Evolutionary conservation across 2,329 filamentous ascomycete genomes (phyloP), one percentile per base, ranked within the genome.

Genomic region (Harringtonia aguacate): DNA sequence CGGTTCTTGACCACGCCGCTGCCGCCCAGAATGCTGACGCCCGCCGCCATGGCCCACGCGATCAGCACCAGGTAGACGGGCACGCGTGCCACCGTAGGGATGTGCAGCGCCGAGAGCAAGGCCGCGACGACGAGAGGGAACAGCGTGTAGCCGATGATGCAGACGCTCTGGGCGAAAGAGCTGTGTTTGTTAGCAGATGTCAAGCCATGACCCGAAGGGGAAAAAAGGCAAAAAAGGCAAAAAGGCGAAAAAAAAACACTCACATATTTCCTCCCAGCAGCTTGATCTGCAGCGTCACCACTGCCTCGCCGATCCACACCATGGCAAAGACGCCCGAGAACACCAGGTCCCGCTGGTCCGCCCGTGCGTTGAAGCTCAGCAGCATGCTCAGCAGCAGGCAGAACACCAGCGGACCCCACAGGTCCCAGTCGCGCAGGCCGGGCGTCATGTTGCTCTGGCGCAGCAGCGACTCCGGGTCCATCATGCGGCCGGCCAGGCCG

Each of bases 251-350:
- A 18, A 37, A n/a, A 36, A 35, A 42, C 15, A 55, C 88, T 65
- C 70, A 97, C 90, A 98, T 95, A 68, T 92, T 95, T 37, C 92
- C 92, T 47, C 92, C 92, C 47, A 98, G 67, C 54, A 98, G 70
- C 68, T 94, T 95, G 63, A 98, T 97, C 73, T 98, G 92, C 58
- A 94, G 66, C n/a, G 92, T 98, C 47, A 98, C 92, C 4, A 95
- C 84, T 1, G 89, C 89, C 69, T 97, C 89, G 24, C 89, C 92
- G 46, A 98, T 80, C 92, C 92, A 98, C 43, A 98, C 83, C 65
- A 94, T 85, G 39, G 88, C 87, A 66, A 98, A 98, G 37, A 98
- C 88, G 4, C 92, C 92, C 30, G 87, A 94, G 62, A 98, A 98
- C 24, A 97, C 89, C 34, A 85, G 66, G 48, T 89, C 86, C 58